Conservation (phyloP, 108 stramenopile genomes). For the Pseudonitzschia pungens region DNA sequence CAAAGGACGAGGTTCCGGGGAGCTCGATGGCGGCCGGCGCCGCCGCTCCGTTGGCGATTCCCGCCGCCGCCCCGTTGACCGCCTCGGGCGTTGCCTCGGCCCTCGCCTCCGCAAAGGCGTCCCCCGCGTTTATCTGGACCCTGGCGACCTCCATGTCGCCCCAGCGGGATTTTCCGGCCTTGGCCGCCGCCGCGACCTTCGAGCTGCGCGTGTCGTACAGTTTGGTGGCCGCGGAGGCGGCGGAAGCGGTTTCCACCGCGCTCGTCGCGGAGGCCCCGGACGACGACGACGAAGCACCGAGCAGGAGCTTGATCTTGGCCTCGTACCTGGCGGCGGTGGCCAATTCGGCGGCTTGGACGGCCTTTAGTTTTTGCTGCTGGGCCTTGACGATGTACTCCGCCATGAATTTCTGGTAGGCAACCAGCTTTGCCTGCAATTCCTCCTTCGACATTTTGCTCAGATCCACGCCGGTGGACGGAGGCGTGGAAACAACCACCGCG, state of each 20-base stretch:
- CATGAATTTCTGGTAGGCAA: slow-evolving; percentile 74
- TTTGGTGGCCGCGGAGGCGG: slow-evolving; percentile 18
- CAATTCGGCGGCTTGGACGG: slow-evolving; percentile 33
- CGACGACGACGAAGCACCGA: not conserved
- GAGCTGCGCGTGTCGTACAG: slow-evolving; percentile 56
- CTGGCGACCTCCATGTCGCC: slow-evolving; percentile 57
- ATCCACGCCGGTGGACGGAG: slow-evolving; percentile 17
- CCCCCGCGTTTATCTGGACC: slow-evolving; percentile 6
- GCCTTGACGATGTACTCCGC: slow-evolving; percentile 76
- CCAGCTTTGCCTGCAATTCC: slow-evolving; percentile 41
- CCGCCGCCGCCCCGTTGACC: slow-evolving; percentile 4
- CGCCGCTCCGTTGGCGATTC: too few species aligned
- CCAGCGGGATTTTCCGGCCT: slow-evolving; percentile 80
- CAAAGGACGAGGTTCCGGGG: not conserved
- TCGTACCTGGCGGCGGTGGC: slow-evolving; percentile 33
- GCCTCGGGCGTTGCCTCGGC: not conserved
- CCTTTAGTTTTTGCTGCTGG: slow-evolving; percentile 58
- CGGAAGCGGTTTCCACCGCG: slow-evolving; percentile 13
- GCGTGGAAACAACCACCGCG: slow-evolving; percentile 20
- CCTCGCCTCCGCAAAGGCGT: not conserved
- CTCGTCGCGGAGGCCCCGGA: slow-evolving; percentile 4
- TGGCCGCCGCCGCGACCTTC: slow-evolving; percentile 55
- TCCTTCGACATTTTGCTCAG: slow-evolving; percentile 33
- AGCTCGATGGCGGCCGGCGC: not conserved
- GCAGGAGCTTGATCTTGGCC: slow-evolving; percentile 32